phyloP scores from a whole-genome alignment of 1,284 basidiomycete species.

The Violaceomyces palustris region DNA sequence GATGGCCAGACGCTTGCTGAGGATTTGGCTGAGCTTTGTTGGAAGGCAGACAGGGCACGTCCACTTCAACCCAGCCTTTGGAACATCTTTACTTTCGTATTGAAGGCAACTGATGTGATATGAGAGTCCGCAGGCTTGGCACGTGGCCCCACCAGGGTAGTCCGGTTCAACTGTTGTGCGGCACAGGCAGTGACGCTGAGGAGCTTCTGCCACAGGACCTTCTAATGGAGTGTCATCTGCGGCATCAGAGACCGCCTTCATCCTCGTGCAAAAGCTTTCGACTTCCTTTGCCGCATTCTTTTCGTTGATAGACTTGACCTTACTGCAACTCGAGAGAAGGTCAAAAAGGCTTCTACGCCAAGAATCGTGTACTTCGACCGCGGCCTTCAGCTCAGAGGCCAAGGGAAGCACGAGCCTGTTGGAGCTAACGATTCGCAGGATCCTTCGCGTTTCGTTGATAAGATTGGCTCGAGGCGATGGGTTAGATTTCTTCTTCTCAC shows the following conservation, averaged over 20 bases:
- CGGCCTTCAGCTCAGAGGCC: too few relatives aligned
- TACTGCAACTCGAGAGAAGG: too few relatives aligned
- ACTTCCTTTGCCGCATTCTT: too few relatives aligned
- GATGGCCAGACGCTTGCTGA: conserved; percentile 17
- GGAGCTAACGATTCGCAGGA: conserved; percentile 16
- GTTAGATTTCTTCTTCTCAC: too few relatives aligned
- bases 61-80: conserved; percentile 27
- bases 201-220: too few relatives aligned
- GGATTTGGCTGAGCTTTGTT: conserved; percentile 4
- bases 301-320: too few relatives aligned
- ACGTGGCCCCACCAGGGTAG: conserved; percentile 6
- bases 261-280: too few relatives aligned
- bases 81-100: conserved; percentile 9
- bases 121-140: conserved; percentile 23
- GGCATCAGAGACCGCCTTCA: too few relatives aligned
- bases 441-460: conserved; percentile 28
- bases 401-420: conserved; percentile 25
- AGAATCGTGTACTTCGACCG: too few relatives aligned
- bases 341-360: too few relatives aligned
- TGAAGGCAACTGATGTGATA: conserved; percentile 44
- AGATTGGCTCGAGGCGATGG: too few relatives aligned
- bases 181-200: conserved; percentile 42
- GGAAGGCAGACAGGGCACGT: conserved; percentile 40
- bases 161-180: conserved; percentile 9
- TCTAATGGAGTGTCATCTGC: too few relatives aligned